Evolutionary conservation across 2,329 filamentous ascomycete genomes (phyloP).

Genomic region (Botrytis galanthina): DNA sequence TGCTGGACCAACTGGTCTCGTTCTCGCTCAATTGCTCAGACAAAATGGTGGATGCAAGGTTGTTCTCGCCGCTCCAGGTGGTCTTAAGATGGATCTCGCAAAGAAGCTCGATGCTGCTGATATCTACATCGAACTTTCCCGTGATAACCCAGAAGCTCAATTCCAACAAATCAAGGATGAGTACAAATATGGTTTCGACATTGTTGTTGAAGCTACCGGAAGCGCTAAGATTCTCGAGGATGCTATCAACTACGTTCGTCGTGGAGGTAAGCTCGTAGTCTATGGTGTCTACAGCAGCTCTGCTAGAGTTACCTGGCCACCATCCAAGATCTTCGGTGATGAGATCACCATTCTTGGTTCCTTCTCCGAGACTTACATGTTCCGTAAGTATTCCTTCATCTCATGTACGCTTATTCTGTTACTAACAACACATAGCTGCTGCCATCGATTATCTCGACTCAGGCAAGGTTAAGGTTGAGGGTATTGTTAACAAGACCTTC

Average conservation of each 20-base stretch:
- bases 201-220: slow-evolving; percentile 45
- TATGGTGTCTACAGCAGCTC: slow-evolving; percentile 66
- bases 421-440: slow-evolving; percentile 46
- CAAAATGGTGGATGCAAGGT: slow-evolving; percentile 70
- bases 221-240: slow-evolving; percentile 67
- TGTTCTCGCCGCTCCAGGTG: slow-evolving; percentile 65
- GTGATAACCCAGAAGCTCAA: slow-evolving; percentile 54
- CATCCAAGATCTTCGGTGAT: slow-evolving; percentile 65
- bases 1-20: slow-evolving; percentile 64
- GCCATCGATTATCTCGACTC: slow-evolving; percentile 57
- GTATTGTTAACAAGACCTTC: slow-evolving; percentile 72
- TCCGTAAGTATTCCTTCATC: slow-evolving; percentile 46
- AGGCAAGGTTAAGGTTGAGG: slow-evolving; percentile 60
- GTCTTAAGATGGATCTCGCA: slow-evolving; percentile 69
- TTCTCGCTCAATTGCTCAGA: slow-evolving; percentile 49
- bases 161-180: slow-evolving; percentile 61
- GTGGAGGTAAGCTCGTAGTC: slow-evolving; percentile 63
- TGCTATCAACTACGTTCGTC: slow-evolving; percentile 67
- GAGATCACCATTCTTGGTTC: slow-evolving; percentile 73
- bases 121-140: slow-evolving; percentile 53
- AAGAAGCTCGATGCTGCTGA: slow-evolving; percentile 55
- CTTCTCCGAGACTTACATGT: slow-evolving; percentile 73
- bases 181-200: slow-evolving; percentile 70
- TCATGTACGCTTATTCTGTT: background rate
- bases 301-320: slow-evolving; percentile 64